phyloP scores from a whole-genome alignment of 2,329 filamentous ascomycete genomes.

The Ceratocystiopsis brevicomis region DNA sequence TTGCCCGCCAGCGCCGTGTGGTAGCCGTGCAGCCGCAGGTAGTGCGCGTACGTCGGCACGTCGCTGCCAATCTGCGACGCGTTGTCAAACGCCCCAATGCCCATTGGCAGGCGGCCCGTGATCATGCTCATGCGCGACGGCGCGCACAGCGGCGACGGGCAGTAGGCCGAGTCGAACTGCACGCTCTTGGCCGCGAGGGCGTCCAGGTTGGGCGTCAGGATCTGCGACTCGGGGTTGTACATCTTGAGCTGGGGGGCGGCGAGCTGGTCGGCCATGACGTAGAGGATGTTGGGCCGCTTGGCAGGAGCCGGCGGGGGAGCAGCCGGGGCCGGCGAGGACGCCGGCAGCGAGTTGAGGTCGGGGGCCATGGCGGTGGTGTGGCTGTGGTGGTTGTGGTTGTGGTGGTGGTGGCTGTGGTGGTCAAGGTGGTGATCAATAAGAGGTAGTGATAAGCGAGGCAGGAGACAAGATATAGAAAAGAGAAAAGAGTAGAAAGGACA shows the following conservation, averaged over 20 bases:
- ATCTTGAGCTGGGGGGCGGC: constrained; percentile 80
- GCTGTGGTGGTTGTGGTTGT: constrained; percentile 1
- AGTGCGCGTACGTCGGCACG: constrained; percentile 81
- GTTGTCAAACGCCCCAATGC: constrained; percentile 85
- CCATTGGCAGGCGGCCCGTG: constrained; percentile 75
- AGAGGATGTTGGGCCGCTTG: constrained; percentile 56
- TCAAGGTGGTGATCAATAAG: too few species aligned
- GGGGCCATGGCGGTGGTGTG: constrained; percentile 36
- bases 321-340: constrained; percentile 23
- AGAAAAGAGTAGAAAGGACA: too few species aligned
- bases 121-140: constrained; percentile 91
- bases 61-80: constrained; percentile 69
- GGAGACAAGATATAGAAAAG: too few species aligned
- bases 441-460: too few species aligned
- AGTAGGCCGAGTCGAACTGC: constrained; percentile 87
- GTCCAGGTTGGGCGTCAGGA: constrained; percentile 83
- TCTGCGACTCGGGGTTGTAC: constrained; percentile 73
- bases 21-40: constrained; percentile 67
- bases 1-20: constrained; percentile 84
- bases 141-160: constrained; percentile 79
- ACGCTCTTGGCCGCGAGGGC: constrained; percentile 63
- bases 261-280: constrained; percentile 95
- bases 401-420: background rate
- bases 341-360: constrained; percentile 53
- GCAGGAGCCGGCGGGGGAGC: constrained; percentile 5